A percentile compares a stretch with the other conserved stretches of the same genome.
Conservation (phyloP, 75 land plant genomes). For the Pinus tabuliformis region DNA sequence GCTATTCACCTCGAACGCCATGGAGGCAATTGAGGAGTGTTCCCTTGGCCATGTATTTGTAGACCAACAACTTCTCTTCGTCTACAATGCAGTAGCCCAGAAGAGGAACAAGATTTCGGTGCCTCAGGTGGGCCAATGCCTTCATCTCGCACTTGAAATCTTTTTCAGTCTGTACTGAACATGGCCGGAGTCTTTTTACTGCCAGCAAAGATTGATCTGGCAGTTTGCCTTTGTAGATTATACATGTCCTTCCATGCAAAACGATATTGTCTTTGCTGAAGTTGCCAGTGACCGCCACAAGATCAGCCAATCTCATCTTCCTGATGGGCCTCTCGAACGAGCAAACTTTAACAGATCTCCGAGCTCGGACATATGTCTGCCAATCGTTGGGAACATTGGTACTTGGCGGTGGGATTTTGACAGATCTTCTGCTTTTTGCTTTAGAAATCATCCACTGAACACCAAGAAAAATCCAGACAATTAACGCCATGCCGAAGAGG, state of each 20-base stretch:
- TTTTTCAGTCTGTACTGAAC: slow-evolving; percentile 50
- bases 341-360: slow-evolving; percentile 27
- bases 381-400: background rate
- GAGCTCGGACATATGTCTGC: background rate
- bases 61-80: slow-evolving; percentile 73
- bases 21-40: background rate
- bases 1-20: background rate
- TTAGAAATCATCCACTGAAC: background rate
- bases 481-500: background rate
- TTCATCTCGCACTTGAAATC: slow-evolving; percentile 82
- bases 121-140: slow-evolving; percentile 56
- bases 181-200: slow-evolving; percentile 71
- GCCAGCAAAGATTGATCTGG: slow-evolving; percentile 66
- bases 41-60: slow-evolving; percentile 76
- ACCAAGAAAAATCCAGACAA: background rate
- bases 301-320: slow-evolving; percentile 67
- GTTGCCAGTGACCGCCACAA: slow-evolving; percentile 70
- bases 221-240: slow-evolving; percentile 64
- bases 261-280: slow-evolving; percentile 69
- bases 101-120: slow-evolving; percentile 77
- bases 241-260: slow-evolving; percentile 64
- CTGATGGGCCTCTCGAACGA: slow-evolving; percentile 80
- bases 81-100: slow-evolving; percentile 77
- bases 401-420: background rate
- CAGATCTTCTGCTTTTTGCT: background rate